phyloP scores from a whole-genome alignment of 2,329 filamentous ascomycete genomes.

The Fusarium agapanthi region DNA sequence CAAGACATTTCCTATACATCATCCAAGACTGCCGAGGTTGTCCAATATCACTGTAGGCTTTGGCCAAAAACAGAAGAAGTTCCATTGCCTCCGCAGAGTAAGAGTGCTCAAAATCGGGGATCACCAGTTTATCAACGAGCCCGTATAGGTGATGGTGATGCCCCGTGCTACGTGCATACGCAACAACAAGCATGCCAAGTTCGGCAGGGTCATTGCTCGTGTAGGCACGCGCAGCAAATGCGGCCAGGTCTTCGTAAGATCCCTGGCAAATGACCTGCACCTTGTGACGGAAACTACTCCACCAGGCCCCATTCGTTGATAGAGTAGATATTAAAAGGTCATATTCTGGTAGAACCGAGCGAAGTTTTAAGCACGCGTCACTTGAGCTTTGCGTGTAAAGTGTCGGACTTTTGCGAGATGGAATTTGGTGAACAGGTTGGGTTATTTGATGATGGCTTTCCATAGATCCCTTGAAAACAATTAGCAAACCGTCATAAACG shows the following conservation, averaged over 20 bases:
- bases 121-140: neutral
- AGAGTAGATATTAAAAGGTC: neutral
- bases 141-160: neutral
- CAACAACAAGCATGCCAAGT: neutral
- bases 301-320: neutral
- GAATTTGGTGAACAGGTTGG: rapidly evolving
- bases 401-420: neutral
- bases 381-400: neutral
- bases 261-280: neutral
- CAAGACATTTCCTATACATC: neutral
- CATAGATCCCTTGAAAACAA: neutral
- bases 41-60: neutral
- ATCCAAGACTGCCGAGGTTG: neutral
- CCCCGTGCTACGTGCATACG: neutral
- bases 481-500: neutral
- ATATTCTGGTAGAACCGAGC: neutral
- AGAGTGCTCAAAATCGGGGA: neutral
- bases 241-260: neutral
- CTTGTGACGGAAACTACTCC: neutral
- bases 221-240: neutral
- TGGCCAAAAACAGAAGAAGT: neutral
- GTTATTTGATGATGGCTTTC: too few species aligned
- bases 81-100: neutral
- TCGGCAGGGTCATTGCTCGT: neutral
- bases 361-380: neutral